These are phyloP conservation scores for Meyerozyma athensensis DNA, from an alignment of 1,139 yeast species.

Conservation along the genomic window DNA sequence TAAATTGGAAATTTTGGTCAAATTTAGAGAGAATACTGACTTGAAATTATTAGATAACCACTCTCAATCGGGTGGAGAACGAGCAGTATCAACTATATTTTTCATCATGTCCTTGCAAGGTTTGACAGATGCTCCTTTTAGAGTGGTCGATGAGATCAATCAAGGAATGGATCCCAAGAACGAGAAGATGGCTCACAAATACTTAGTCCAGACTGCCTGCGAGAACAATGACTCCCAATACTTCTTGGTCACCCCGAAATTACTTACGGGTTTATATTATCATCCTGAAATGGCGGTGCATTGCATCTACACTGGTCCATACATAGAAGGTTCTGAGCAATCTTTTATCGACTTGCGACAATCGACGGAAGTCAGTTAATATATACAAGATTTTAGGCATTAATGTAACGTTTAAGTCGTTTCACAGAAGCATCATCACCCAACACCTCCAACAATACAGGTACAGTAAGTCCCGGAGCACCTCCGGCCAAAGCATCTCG, in stretches of 20 bases:
- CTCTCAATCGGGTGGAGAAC: slow-evolving; percentile 96
- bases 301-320: slow-evolving; percentile 73
- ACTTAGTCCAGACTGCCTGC: slow-evolving; percentile 85
- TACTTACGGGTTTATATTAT: slow-evolving; percentile 73
- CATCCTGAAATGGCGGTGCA: slow-evolving; percentile 82
- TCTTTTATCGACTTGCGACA: slow-evolving; percentile 1
- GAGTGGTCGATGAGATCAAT: slow-evolving; percentile 96
- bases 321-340: slow-evolving; percentile 17
- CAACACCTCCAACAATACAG: slow-evolving; percentile 51
- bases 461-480: slow-evolving; percentile 65
- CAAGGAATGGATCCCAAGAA: slow-evolving; percentile 98
- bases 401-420: slow-evolving; percentile 25
- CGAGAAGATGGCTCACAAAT: slow-evolving; percentile 81
- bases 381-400: slow-evolving; percentile 8
- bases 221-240: slow-evolving; percentile 62
- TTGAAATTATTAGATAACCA: slow-evolving; percentile 72
- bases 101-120: slow-evolving; percentile 90
- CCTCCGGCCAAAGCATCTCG: slow-evolving; percentile 75
- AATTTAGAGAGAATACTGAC: slow-evolving; percentile 73
- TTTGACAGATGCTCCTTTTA: slow-evolving; percentile 83
- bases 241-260: slow-evolving; percentile 88
- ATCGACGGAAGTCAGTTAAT: slow-evolving; percentile 1
- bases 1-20: slow-evolving; percentile 79
- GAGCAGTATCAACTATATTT: slow-evolving; percentile 91
- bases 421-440: slow-evolving; percentile 42